These are phyloP conservation scores for Podila horticola DNA, from an alignment of 192 early-diverging fungal genomes.

Conservation along the genomic window DNA sequence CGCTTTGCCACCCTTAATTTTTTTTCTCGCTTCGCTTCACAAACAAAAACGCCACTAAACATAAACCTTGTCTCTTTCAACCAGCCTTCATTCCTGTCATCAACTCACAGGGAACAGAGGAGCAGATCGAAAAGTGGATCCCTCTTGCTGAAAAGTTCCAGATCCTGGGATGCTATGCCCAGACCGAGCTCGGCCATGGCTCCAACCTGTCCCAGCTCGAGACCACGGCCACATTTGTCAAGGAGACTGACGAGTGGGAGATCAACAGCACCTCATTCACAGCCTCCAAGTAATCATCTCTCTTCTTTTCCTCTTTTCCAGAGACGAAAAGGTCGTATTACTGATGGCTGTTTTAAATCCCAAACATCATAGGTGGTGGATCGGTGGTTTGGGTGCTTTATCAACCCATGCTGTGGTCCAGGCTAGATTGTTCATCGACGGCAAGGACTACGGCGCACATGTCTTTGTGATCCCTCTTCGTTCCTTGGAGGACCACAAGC, in stretches of 20 bases:
- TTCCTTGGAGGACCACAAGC: slow-evolving; percentile 65
- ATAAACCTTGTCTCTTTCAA: too few species aligned
- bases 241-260: slow-evolving; percentile 88
- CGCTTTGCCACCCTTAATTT: too few species aligned
- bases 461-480: slow-evolving; percentile 72
- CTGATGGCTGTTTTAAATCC: too few species aligned
- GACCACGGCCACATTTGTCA: slow-evolving; percentile 84
- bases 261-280: slow-evolving; percentile 83
- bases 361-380: slow-evolving; percentile 60
- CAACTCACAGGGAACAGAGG: slow-evolving; percentile 72
- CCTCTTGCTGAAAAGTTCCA: slow-evolving; percentile 70
- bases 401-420: slow-evolving; percentile 74
- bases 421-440: slow-evolving; percentile 66
- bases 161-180: slow-evolving; percentile 87
- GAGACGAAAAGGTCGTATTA: too few species aligned
- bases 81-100: slow-evolving; percentile 82
- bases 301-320: too few species aligned
- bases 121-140: slow-evolving; percentile 80
- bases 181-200: slow-evolving; percentile 78
- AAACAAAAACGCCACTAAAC: too few species aligned
- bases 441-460: slow-evolving; percentile 72
- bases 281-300: slow-evolving; percentile 50
- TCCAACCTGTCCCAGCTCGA: slow-evolving; percentile 87
- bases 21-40: too few species aligned
- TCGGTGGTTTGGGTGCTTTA: slow-evolving; percentile 71